Conservation (phyloP, 164 flowering plant genomes). For the Brasenia schreberi region DNA sequence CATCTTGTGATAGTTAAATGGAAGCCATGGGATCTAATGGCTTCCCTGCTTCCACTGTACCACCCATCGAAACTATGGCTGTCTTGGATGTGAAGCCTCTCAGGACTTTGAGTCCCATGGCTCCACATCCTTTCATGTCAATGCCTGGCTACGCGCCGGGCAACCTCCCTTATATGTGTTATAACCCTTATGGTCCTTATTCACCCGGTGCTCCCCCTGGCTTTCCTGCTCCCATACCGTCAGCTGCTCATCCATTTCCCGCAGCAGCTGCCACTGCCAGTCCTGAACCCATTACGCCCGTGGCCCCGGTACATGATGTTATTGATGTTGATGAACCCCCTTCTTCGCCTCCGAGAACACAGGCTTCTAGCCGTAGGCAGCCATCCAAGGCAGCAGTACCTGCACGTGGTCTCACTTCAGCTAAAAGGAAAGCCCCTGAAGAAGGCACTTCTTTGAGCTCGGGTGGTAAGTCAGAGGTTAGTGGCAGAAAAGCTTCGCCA, state of each 20-base stretch:
- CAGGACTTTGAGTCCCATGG: slow-evolving; percentile 48
- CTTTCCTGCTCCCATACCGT: neutral
- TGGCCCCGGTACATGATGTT: neutral
- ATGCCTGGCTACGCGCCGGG: neutral
- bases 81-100: slow-evolving; percentile 68
- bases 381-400: neutral
- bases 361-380: neutral
- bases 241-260: neutral
- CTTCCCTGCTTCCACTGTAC: slow-evolving; percentile 16
- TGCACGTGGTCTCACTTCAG: neutral
- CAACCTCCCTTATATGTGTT: neutral
- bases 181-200: neutral
- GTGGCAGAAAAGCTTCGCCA: neutral
- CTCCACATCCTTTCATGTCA: slow-evolving; percentile 28
- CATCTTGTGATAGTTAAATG: neutral
- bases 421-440: neutral
- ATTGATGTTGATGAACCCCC: neutral
- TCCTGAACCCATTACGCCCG: neutral
- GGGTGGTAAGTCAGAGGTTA: neutral
- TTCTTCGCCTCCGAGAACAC: neutral
- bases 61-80: slow-evolving; percentile 15
- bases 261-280: neutral
- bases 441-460: neutral
- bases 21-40: neutral
- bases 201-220: neutral